Evolutionary conservation across 805 yeast genomes (phyloP), one percentile per base, ranked within the genome.

Genomic region (Diddensiella santjacobensis): DNA sequence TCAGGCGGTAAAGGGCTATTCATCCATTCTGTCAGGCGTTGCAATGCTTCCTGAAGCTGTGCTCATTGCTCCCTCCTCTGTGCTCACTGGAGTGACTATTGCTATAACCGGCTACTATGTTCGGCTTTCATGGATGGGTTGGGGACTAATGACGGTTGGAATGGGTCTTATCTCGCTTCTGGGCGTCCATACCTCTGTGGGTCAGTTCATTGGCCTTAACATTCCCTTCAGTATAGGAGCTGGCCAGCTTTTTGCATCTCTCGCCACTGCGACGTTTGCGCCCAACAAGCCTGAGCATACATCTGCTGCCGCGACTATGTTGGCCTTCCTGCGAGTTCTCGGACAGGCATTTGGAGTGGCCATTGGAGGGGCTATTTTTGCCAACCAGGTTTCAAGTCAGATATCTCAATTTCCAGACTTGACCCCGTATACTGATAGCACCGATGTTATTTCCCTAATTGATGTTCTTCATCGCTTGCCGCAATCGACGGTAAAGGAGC

Each of bases 161-260:
- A 47, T 60, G 35, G 83, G 80, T 0, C 40, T 77, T 5, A 41
- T 77, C 3, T 44, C 63, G 2, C 54, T 75, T 15, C 64, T 78
- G 19, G 59, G 62, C 2, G 66, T 60, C 10, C 61, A 48, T 36
- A 43, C 75, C 1, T 45, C 68, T 2, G 52, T 58, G 3, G 63
- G 72, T 1, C 48, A 59, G 24, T 67, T 69, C 49, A 68, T 78
- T 35, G 79, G 78, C 3, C 58, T 70, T 19, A 70, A 72, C 52
- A 71, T 78, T 24, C 59, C 74, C 10, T 55, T 63, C 2, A 80
- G 81, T 11, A 64, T 74, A 2, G 72, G 78, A 0, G 62, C 70
- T 46, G 83, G 81, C 2, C 30, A 72, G 2, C 66, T 66, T 45
- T 67, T 76, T 60, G 77, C 77, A 50, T 65, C 78, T 3, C 49